Evolutionary conservation across 2,329 filamentous ascomycete genomes (phyloP).

Genomic region (Plenodomus tracheiphilus): DNA sequence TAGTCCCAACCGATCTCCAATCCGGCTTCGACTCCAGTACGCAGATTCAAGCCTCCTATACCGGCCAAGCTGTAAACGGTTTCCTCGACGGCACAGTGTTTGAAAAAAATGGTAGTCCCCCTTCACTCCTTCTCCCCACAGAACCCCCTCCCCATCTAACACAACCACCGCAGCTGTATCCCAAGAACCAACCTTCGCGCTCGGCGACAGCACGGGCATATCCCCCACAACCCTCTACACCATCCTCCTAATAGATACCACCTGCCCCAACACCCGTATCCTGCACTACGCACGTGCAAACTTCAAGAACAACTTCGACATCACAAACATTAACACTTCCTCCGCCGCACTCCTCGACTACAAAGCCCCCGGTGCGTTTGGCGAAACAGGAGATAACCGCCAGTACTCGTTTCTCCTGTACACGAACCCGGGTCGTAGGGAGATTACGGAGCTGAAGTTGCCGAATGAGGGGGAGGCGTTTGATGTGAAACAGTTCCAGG

Average conservation of each 20-base stretch:
- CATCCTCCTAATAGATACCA: conserved; percentile 40
- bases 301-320: conserved; percentile 33
- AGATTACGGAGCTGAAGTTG: conserved; percentile 26
- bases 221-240: conserved; percentile 29
- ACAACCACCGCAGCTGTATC: conserved; percentile 28
- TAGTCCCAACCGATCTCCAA: conserved; percentile 20
- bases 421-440: conserved; percentile 25
- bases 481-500: conserved; percentile 33
- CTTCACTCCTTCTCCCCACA: not conserved
- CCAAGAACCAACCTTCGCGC: conserved; percentile 35
- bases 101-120: conserved; percentile 24
- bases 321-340: conserved; percentile 28
- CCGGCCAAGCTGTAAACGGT: conserved; percentile 26
- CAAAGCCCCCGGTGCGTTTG: conserved; percentile 35
- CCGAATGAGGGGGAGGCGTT: conserved; percentile 31
- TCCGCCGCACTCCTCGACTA: conserved; percentile 27
- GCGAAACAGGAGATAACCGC: conserved; percentile 34
- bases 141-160: not conserved
- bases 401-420: conserved; percentile 42
- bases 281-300: conserved; percentile 40
- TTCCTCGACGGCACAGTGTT: conserved; percentile 35
- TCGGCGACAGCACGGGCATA: conserved; percentile 40
- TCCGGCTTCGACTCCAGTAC: conserved; percentile 20
- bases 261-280: conserved; percentile 27
- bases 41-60: conserved; percentile 37